These are phyloP conservation scores for Sarcocystis neurona DNA, from an alignment of 169 alveolate genomes.

Conservation along the genomic window DNA sequence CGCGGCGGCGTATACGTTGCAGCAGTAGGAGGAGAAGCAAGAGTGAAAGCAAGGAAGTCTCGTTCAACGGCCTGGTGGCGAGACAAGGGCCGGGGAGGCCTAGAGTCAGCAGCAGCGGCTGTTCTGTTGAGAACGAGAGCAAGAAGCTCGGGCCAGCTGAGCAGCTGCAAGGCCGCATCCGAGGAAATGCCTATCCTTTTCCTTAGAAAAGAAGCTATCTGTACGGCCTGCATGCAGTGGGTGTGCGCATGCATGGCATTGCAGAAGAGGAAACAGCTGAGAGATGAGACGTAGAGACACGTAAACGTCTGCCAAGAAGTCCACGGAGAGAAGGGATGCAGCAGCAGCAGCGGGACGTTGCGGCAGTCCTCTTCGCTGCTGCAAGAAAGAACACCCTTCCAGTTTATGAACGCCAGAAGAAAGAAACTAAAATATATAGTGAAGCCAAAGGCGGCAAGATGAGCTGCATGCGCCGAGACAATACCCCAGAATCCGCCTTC, in stretches of 20 bases:
- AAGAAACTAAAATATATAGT: constrained; percentile 43
- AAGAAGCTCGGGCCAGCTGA: constrained; percentile 44
- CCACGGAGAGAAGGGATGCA: constrained; percentile 22
- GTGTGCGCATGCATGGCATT: not conserved
- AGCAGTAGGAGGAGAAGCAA: too few species aligned
- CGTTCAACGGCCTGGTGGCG: too few species aligned
- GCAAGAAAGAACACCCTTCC: constrained; percentile 52
- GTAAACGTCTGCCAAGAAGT: constrained; percentile 7
- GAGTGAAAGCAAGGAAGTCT: too few species aligned
- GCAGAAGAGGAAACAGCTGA: not conserved
- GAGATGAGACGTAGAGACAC: constrained; percentile 23
- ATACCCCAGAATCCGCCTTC: constrained; percentile 44
- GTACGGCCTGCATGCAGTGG: constrained; percentile 14
- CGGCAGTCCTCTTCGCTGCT: constrained; percentile 31
- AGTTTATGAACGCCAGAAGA: constrained; percentile 52
- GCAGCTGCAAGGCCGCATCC: constrained; percentile 36
- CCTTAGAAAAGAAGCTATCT: not conserved
- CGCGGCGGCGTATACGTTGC: too few species aligned
- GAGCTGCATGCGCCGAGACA: constrained; percentile 32
- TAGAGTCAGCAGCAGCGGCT: too few species aligned
- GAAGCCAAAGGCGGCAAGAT: constrained; percentile 40
- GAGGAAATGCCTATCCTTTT: constrained; percentile 36
- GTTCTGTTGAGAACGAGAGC: constrained; percentile 26
- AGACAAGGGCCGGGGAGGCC: too few species aligned
- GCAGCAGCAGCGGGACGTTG: constrained; percentile 25